phyloP scores from a whole-genome alignment of 768 basidiomycete genomes.

The Termitomyces sp. region DNA sequence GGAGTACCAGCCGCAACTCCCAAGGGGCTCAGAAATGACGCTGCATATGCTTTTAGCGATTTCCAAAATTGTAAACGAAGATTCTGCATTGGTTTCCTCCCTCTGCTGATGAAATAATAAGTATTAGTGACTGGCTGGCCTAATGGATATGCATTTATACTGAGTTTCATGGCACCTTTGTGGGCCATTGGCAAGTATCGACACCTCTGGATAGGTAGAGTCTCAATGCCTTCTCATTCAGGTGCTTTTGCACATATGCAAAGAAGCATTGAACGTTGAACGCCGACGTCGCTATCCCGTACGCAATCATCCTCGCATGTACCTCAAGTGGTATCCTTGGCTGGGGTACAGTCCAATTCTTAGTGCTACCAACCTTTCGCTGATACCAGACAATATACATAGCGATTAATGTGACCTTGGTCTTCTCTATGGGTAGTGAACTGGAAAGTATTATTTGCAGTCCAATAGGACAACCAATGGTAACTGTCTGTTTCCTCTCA shows the following conservation, averaged over 20 bases:
- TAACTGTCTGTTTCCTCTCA: conserved; percentile 30
- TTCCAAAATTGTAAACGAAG: conserved; percentile 50
- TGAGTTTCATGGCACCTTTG: conserved; percentile 38
- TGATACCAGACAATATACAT: not conserved
- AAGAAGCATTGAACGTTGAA: conserved; percentile 73
- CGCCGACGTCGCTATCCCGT: conserved; percentile 64
- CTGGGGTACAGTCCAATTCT: conserved; percentile 37
- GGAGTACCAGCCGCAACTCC: conserved; percentile 70
- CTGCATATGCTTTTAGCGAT: conserved; percentile 58
- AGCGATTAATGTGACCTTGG: conserved; percentile 60
- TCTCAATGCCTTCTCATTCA: conserved; percentile 5
- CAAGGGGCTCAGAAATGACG: conserved; percentile 52
- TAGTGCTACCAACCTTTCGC: not conserved
- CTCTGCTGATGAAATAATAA: not conserved
- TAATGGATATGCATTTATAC: conserved; percentile 54
- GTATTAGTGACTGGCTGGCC: conserved; percentile 57
- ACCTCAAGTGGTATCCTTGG: conserved; percentile 54
- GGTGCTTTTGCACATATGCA: conserved; percentile 61
- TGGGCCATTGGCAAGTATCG: conserved; percentile 37
- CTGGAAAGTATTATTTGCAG: conserved; percentile 38
- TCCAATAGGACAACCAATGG: conserved; percentile 54
- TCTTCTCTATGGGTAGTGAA: conserved; percentile 59
- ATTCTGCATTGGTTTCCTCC: not conserved
- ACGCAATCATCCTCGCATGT: conserved; percentile 58
- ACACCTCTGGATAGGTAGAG: no score